Conservation (phyloP, 768 basidiomycete genomes). For the Mycena haematopus region DNA sequence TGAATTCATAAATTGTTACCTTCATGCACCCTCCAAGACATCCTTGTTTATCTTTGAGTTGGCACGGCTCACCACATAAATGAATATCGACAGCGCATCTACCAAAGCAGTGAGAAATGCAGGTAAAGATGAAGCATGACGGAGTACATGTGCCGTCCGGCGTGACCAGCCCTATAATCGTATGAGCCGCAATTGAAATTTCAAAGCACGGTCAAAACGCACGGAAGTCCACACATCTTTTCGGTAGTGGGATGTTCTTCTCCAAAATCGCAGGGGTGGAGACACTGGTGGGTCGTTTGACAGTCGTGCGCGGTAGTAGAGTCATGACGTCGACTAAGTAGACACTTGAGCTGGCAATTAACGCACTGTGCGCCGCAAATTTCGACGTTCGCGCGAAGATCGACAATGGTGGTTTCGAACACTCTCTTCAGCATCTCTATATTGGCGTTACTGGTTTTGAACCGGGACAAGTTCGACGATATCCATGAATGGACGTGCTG, state of each 20-base stretch:
- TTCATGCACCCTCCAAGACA: constrained; percentile 60
- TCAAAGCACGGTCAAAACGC: constrained; percentile 30
- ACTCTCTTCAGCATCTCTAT: constrained; percentile 52
- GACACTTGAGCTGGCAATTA: constrained; percentile 55
- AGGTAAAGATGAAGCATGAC: background rate
- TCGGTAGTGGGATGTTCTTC: constrained; percentile 40
- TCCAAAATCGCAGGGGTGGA: constrained; percentile 49
- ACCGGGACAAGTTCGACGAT: constrained; percentile 52
- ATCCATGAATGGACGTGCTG: constrained; percentile 60
- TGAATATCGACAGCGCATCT: constrained; percentile 61
- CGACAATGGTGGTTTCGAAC: constrained; percentile 50
- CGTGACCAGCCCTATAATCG: constrained; percentile 60
- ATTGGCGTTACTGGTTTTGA: constrained; percentile 50
- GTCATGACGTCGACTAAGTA: constrained; percentile 53
- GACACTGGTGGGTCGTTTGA: constrained; percentile 54
- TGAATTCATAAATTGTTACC: constrained; percentile 41
- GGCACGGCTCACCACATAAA: constrained; percentile 61
- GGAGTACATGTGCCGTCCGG: constrained; percentile 59
- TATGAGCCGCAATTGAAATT: background rate
- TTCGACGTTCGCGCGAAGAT: constrained; percentile 52
- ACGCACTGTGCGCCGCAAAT: constrained; percentile 57
- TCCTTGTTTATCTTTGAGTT: constrained; percentile 51
- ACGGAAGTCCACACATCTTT: constrained; percentile 55
- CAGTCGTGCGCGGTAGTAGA: constrained; percentile 53
- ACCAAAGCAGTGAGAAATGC: background rate